A percentile compares a stretch with the other conserved stretches of the same genome.
Evolutionary conservation across 1,139 yeast species (phyloP).

Genomic region (Scheffersomyces lignicola): DNA sequence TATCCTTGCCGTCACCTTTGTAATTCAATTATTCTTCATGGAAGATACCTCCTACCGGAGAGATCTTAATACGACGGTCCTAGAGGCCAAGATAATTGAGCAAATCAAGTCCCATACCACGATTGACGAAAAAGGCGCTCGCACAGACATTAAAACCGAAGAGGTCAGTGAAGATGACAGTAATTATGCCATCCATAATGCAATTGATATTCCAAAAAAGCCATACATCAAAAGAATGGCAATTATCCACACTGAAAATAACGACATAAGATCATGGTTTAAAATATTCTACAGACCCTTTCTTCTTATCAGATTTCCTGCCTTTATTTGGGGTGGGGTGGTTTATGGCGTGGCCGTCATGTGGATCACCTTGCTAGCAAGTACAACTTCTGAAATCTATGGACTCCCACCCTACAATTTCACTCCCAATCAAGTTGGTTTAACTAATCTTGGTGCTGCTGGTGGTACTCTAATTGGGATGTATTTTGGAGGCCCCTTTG

Average conservation of each 20-base stretch:
- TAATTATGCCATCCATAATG: slow-evolving; percentile 9
- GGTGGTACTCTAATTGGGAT: slow-evolving; percentile 42
- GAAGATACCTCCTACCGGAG: slow-evolving; percentile 43
- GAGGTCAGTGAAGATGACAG: slow-evolving; percentile 7
- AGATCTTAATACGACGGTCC: slow-evolving; percentile 11
- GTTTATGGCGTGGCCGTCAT: slow-evolving; percentile 62
- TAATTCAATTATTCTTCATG: slow-evolving; percentile 42
- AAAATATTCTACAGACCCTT: slow-evolving; percentile 41
- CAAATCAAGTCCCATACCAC: slow-evolving; percentile 26
- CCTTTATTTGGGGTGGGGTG: slow-evolving; percentile 62
- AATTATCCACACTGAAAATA: slow-evolving; percentile 35
- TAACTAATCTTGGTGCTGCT: slow-evolving; percentile 42
- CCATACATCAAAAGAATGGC: slow-evolving; percentile 35
- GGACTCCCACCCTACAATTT: slow-evolving; percentile 35
- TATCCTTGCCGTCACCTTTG: slow-evolving; percentile 43
- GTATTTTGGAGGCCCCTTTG: slow-evolving; percentile 41
- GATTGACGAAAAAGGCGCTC: background rate
- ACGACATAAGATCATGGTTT: slow-evolving; percentile 41
- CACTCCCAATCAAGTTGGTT: slow-evolving; percentile 33
- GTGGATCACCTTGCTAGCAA: slow-evolving; percentile 49
- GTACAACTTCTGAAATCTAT: slow-evolving; percentile 45
- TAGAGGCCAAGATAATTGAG: slow-evolving; percentile 22
- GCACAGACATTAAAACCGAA: slow-evolving; percentile 5
- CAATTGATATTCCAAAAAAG: slow-evolving; percentile 21
- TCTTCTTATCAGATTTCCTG: slow-evolving; percentile 50